These are phyloP conservation scores for Lanmaoa pseudosensibilis DNA, from an alignment of 768 basidiomycete species.

Conservation along the genomic window DNA sequence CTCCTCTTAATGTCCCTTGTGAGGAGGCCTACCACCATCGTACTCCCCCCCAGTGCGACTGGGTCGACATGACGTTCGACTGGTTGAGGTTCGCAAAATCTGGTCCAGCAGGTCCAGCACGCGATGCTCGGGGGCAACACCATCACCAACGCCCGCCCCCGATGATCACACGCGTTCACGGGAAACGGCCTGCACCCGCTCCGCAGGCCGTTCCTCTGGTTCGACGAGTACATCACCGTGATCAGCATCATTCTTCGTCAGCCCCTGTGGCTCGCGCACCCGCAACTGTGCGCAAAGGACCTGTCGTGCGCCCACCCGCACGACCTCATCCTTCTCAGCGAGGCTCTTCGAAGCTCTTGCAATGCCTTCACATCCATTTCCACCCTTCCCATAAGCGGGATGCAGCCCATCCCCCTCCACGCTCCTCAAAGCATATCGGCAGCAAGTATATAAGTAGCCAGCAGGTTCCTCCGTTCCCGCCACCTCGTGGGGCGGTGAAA, in stretches of 20 bases:
- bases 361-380: constrained; percentile 28
- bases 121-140: constrained; percentile 17
- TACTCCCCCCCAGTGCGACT: constrained; percentile 13
- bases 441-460: constrained; percentile 6
- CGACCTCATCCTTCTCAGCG: constrained; percentile 16
- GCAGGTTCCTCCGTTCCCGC: constrained; percentile 20
- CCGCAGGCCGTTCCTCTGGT: constrained; percentile 18
- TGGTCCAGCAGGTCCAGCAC: constrained; percentile 11
- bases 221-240: constrained; percentile 22
- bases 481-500: constrained; percentile 20
- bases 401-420: constrained; percentile 4
- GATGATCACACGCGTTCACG: constrained; percentile 17
- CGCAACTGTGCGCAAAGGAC: constrained; percentile 15
- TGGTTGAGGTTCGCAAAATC: constrained; percentile 26
- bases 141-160: constrained; percentile 16
- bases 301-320: constrained; percentile 10
- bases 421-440: constrained; percentile 3
- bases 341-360: constrained; percentile 12
- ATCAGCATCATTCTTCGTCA: constrained; percentile 8
- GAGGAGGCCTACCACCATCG: constrained; percentile 11
- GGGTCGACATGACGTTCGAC: constrained; percentile 27
- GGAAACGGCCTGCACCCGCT: constrained; percentile 18
- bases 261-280: constrained; percentile 13
- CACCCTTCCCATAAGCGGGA: constrained; percentile 27
- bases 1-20: constrained; percentile 31